A percentile compares a stretch with the other conserved stretches of the same genome.
Evolutionary conservation across 2,329 filamentous ascomycete genomes (phyloP).

Genomic region (Aspergillus sp.): DNA sequence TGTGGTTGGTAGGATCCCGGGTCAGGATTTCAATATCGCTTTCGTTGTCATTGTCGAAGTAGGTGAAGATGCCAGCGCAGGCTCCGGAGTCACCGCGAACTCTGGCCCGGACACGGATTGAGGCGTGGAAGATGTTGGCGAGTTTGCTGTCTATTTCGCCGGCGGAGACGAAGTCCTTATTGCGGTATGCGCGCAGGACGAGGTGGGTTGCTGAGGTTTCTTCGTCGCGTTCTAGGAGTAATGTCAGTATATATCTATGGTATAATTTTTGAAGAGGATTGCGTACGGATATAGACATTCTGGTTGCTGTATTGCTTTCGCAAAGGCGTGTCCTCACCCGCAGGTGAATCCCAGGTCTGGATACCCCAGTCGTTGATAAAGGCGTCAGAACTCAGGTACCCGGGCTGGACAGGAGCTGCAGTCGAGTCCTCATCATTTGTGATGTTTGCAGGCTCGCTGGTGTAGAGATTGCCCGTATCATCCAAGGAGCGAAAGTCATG

Average conservation of each 20-base stretch:
- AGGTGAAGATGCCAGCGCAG: conserved; percentile 9
- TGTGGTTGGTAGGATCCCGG: neutral
- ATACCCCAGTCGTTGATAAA: conserved; percentile 2
- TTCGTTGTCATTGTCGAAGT: conserved; percentile 2
- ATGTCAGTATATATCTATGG: neutral
- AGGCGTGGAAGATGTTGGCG: neutral
- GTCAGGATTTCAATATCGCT: conserved; percentile 8
- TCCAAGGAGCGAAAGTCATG: conserved; percentile 2
- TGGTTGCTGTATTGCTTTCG: neutral
- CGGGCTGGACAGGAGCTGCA: neutral
- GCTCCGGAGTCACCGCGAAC: conserved; percentile 1
- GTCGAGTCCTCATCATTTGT: neutral
- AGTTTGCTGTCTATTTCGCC: conserved; percentile 1
- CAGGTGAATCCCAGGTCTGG: neutral
- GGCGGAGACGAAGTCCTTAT: neutral
- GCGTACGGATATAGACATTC: conserved; percentile 1
- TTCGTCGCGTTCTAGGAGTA: neutral
- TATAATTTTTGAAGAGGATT: neutral
- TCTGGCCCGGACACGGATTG: neutral
- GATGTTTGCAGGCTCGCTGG: neutral
- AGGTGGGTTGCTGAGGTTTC: neutral
- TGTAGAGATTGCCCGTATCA: neutral
- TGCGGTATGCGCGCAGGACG: neutral
- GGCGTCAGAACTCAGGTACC: neutral
- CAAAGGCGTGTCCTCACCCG: neutral